Evolutionary conservation across 2,329 filamentous ascomycete species (phyloP).

Genomic region (Neonectria sp.): DNA sequence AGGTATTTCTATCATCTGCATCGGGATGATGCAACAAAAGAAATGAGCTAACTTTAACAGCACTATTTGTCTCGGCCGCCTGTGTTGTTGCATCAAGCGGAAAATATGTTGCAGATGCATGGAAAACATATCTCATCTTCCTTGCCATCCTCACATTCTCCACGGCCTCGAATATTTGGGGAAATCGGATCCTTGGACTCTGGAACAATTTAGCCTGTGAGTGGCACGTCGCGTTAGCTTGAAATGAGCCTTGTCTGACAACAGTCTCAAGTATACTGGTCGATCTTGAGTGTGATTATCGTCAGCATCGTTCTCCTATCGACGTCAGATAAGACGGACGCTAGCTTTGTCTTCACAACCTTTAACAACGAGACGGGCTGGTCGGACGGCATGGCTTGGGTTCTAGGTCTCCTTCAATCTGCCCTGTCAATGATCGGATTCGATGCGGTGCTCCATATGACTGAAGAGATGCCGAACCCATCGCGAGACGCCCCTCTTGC

Average conservation of each 20-base stretch:
- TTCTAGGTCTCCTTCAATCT: constrained; percentile 61
- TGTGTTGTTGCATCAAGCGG: constrained; percentile 57
- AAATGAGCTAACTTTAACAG: constrained; percentile 37
- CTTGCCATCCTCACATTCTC: constrained; percentile 43
- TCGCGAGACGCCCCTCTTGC: constrained; percentile 57
- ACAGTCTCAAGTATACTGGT: constrained; percentile 55
- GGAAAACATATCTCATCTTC: constrained; percentile 61
- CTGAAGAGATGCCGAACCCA: constrained; percentile 62
- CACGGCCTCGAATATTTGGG: constrained; percentile 56
- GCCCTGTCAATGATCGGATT: constrained; percentile 57
- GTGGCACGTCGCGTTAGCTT: constrained; percentile 18
- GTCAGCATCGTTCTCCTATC: constrained; percentile 60
- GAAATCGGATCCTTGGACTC: constrained; percentile 56
- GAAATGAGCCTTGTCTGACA: neutral
- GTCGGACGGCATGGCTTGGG: constrained; percentile 63
- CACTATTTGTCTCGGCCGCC: constrained; percentile 61
- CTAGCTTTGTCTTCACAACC: constrained; percentile 59
- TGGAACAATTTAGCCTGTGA: constrained; percentile 60
- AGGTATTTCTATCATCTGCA: constrained; percentile 38
- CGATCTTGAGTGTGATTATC: constrained; percentile 58
- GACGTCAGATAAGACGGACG: constrained; percentile 57
- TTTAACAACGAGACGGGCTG: constrained; percentile 63
- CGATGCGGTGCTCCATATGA: constrained; percentile 62
- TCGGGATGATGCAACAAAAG: no score
- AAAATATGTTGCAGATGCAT: constrained; percentile 53